Evolutionary conservation across 2,329 filamentous ascomycete species (phyloP), one percentile per base, ranked within the genome.

Genomic region (Colletotrichum abscissum): DNA sequence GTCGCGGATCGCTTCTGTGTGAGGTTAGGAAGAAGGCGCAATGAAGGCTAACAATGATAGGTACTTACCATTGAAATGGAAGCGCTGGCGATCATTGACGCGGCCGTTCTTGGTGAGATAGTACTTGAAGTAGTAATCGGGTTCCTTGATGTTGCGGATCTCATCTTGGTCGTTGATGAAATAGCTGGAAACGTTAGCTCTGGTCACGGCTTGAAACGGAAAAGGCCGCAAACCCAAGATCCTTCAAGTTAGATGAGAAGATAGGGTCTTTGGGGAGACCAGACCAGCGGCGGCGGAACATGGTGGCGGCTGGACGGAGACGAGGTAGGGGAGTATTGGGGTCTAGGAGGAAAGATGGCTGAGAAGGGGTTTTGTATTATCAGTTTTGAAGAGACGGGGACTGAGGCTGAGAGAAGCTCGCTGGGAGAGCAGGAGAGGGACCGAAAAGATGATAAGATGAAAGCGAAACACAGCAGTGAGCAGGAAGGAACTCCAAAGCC

Each of bases 91-190:
- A 54, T 92, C 88, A 80, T 98, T 98, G 83, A 92, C 88, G 49
- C 95, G 91, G n/a, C 89, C 86, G 81, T 95, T 95, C 77, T 90
- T 91, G 80, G 89, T 92, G 66, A 93, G 82, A 80, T 91, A 92
- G 86, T 89, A 98, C 76, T 94, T 89, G 85, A 94, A 97, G 79
- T 92, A 92, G 76, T 88, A 86, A 33, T 92, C 87, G 0, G 93
- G 91, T 46, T 94, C 85, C 26, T 88, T 85, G 67, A 94, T 92
- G 74, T 87, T 91, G 60, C 93, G 91, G 74, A 98, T 89, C 78
- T 96, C 91, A 76, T 96, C 94, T 0, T 91, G 82, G 0, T 92
- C 87, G 76, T 94, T 95, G 83, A 97, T 83, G 80, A 94, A 95
- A 82, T 95, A 97, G 56, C 94, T 95, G 73, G 24, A 8, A 26